Conservation (phyloP, 108 stramenopile genomes). For the Nannochloropsis salina region DNA sequence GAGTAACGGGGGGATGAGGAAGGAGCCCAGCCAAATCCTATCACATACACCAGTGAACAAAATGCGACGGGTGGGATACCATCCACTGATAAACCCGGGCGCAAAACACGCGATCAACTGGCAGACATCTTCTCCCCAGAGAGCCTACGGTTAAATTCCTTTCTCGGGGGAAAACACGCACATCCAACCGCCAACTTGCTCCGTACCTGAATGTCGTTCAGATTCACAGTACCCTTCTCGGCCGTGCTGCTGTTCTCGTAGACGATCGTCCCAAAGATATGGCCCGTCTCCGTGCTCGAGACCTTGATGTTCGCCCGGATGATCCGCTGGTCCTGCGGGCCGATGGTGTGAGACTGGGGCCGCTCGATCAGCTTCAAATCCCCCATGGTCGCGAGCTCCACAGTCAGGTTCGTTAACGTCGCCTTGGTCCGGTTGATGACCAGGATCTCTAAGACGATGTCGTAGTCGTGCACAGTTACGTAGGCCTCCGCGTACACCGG, state of each 20-base stretch:
- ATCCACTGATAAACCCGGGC: too few species aligned
- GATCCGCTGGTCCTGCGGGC: conserved; percentile 82
- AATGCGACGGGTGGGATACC: too few species aligned
- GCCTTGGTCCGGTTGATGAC: conserved; percentile 89
- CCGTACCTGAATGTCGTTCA: conserved; percentile 84
- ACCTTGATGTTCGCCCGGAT: conserved; percentile 94
- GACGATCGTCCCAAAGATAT: conserved; percentile 98
- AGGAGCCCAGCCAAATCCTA: too few species aligned
- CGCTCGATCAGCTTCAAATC: conserved; percentile 98
- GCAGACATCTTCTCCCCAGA: too few species aligned
- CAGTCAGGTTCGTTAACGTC: conserved; percentile 88
- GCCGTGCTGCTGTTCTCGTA: conserved; percentile 85
- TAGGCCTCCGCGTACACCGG: conserved; percentile 97
- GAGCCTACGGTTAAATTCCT: too few species aligned
- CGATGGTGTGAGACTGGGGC: conserved; percentile 89
- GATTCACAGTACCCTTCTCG: conserved; percentile 88
- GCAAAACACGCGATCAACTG: too few species aligned
- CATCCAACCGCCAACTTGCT: too few species aligned
- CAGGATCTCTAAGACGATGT: conserved; percentile 93
- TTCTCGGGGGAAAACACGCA: too few species aligned
- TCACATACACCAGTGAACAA: too few species aligned
- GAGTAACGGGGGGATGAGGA: neutral
- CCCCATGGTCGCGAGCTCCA: conserved; percentile 96
- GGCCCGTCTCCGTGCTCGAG: conserved; percentile 94
- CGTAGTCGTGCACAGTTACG: conserved; percentile 97